These are phyloP conservation scores for Colletotrichum phormii DNA, from an alignment of 2,329 filamentous ascomycete species.

Conservation along the genomic window DNA sequence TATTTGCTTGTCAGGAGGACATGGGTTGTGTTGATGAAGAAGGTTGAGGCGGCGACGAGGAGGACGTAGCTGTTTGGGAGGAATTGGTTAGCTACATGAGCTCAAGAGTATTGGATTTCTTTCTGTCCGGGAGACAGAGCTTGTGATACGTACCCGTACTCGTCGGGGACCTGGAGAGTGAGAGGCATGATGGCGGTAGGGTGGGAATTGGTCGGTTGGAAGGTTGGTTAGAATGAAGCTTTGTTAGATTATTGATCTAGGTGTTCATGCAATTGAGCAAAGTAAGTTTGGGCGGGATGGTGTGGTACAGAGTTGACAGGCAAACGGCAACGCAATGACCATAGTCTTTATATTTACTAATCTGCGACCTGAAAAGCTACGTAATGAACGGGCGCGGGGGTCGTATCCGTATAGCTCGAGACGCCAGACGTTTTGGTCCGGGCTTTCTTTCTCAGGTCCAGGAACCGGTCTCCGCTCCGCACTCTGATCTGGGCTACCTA, in stretches of 20 bases:
- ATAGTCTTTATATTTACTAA: neutral
- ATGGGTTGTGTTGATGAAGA: slow-evolving; percentile 70
- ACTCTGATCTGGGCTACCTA: neutral
- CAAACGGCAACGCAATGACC: neutral
- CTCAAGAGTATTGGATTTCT: neutral
- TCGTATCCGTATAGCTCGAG: slow-evolving; percentile 2
- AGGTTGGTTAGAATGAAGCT: neutral
- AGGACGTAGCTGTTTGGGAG: slow-evolving; percentile 69
- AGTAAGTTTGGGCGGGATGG: neutral
- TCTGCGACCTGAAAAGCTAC: neutral
- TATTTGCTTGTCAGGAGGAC: slow-evolving; percentile 55
- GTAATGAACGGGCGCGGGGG: neutral
- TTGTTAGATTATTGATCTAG: neutral
- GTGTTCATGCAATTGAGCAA: neutral
- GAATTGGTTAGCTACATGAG: neutral
- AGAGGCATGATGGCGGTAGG: slow-evolving; percentile 50
- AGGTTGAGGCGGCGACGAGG: slow-evolving; percentile 64
- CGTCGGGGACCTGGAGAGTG: slow-evolving; percentile 56
- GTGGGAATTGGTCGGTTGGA: neutral
- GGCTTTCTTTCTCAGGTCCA: slow-evolving; percentile 7
- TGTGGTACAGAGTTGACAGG: neutral
- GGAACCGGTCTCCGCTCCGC: slow-evolving; percentile 6
- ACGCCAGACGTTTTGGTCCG: slow-evolving; percentile 17
- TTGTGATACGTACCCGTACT: slow-evolving; percentile 60
- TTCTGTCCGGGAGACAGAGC: neutral